Base-by-base conservation (phyloP, 345 rosid species). In the Melastoma malabathricum region DNA sequence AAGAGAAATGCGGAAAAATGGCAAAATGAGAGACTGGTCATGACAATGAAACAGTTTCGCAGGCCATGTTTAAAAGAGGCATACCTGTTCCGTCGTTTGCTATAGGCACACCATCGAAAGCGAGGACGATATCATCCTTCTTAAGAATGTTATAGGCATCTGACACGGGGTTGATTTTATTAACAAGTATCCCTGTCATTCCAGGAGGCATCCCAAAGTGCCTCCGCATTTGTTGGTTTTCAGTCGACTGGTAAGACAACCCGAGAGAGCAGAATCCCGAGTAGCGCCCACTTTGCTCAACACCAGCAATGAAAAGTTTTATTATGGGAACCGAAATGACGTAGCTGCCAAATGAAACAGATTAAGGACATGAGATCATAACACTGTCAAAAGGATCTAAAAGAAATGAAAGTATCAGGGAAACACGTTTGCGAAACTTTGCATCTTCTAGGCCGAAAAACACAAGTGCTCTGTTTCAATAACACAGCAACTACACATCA, bases 301-400 rank as follows among this genome's bases (percentile, higher is more conserved):
- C 80, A 13, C 86, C 88, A 51, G 64, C 58, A 62, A 86, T 83
- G 58, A 86, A 89, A 67, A 78, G 88, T 68, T 76, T 76, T 29
- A 86, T 89, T 20, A 89, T 78, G 3, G 94, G 88, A 63, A 84
- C 86, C 10, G 94, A 94, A 55, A 85, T 89, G 61, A 85, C 86
- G 58, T 89, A 89, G 8, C 97, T 85, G 74, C 66, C 81, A 31
- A 63, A 14, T 18, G 47, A 52, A 23, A 18, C 17, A 49, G 45
- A 63, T 43, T 43, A 50, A 54, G 49, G 44, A 20, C 15, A 46
- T 31, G 41, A 50, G 12, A 34, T 34, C 41, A 9, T 34, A 34
- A 5, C 41, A 6, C 9, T 34, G 41, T 6, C 10, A 34, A 34
- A 34, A 34, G 12, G 41, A 34, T 34, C 41, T 5, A 34, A 7